These are phyloP conservation scores for Porodaedalea pini DNA, from an alignment of 1,284 basidiomycete genomes.

Conservation along the genomic window DNA sequence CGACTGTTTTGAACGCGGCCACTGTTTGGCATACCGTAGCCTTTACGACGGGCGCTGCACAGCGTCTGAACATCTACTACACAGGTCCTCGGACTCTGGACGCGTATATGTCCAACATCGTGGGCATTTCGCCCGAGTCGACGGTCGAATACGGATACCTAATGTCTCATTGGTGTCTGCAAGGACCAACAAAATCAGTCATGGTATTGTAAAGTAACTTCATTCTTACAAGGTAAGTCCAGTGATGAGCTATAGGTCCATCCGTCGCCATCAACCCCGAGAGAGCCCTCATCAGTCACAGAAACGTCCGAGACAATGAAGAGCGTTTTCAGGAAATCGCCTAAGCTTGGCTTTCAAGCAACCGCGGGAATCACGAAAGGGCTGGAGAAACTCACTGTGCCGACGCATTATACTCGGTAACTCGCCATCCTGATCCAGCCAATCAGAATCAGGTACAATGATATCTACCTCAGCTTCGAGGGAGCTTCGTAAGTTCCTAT, in stretches of 20 bases:
- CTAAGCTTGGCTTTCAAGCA: slow-evolving; percentile 38
- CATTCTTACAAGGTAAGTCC: slow-evolving; percentile 39
- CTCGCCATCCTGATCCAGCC: slow-evolving; percentile 9
- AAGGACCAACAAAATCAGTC: slow-evolving; percentile 16
- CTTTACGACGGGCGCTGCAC: background rate
- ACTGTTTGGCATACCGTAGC: too few relatives aligned
- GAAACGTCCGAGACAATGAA: slow-evolving; percentile 75
- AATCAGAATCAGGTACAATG: slow-evolving; percentile 35
- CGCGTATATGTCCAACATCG: slow-evolving; percentile 76
- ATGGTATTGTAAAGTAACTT: background rate
- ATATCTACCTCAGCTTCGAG: slow-evolving; percentile 68
- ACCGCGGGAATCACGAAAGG: slow-evolving; percentile 21
- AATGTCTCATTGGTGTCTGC: slow-evolving; percentile 37
- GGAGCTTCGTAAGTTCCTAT: slow-evolving; percentile 65
- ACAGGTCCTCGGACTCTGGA: slow-evolving; percentile 45
- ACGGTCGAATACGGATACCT: slow-evolving; percentile 50
- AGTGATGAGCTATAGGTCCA: slow-evolving; percentile 50
- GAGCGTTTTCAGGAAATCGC: slow-evolving; percentile 59
- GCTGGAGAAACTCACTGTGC: slow-evolving; percentile 7
- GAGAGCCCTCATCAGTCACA: slow-evolving; percentile 41
- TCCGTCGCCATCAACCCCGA: slow-evolving; percentile 34
- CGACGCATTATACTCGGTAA: background rate
- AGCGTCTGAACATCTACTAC: slow-evolving; percentile 47
- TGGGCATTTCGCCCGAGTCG: slow-evolving; percentile 61
- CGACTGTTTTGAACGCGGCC: too few relatives aligned